Evolutionary conservation across 2,329 filamentous ascomycete species (phyloP).

Genomic region (Curvularia lunata): DNA sequence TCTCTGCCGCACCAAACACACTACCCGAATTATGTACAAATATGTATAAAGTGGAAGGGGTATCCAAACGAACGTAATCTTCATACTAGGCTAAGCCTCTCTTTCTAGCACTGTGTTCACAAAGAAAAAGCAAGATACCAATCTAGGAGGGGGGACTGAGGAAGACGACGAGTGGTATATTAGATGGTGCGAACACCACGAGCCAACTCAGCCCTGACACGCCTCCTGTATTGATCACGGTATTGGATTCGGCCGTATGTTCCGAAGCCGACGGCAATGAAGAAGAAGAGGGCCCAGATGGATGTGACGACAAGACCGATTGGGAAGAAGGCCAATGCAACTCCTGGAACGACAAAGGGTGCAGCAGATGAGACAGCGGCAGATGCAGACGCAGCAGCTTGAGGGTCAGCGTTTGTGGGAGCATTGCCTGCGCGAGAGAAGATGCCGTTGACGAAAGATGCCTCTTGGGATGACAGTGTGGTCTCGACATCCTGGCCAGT

Average conservation of each 20-base stretch:
- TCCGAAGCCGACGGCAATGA: constrained; percentile 65
- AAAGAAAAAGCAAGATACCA: neutral
- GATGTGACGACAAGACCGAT: constrained; percentile 71
- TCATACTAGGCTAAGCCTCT: constrained; percentile 9
- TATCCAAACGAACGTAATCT: constrained; percentile 28
- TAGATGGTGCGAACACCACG: constrained; percentile 46
- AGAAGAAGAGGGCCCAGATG: constrained; percentile 64
- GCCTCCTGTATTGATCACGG: constrained; percentile 66
- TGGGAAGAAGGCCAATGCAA: constrained; percentile 72
- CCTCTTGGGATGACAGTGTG: constrained; percentile 72
- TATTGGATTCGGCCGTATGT: constrained; percentile 71
- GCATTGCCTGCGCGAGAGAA: constrained; percentile 64
- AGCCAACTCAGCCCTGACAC: constrained; percentile 53
- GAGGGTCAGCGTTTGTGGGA: constrained; percentile 56
- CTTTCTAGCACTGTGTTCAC: constrained; percentile 6
- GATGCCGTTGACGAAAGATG: constrained; percentile 72
- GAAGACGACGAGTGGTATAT: constrained; percentile 3
- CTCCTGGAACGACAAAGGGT: constrained; percentile 73
- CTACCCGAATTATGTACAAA: constrained; percentile 29
- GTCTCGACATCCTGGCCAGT: constrained; percentile 63
- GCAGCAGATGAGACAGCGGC: constrained; percentile 49
- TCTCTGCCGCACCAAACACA: neutral
- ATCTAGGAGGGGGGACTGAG: neutral
- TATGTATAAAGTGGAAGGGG: constrained; percentile 23
- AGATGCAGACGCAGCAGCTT: constrained; percentile 49